Evolutionary conservation across 441 rosid species (phyloP).

Genomic region (Erodium texanum): DNA sequence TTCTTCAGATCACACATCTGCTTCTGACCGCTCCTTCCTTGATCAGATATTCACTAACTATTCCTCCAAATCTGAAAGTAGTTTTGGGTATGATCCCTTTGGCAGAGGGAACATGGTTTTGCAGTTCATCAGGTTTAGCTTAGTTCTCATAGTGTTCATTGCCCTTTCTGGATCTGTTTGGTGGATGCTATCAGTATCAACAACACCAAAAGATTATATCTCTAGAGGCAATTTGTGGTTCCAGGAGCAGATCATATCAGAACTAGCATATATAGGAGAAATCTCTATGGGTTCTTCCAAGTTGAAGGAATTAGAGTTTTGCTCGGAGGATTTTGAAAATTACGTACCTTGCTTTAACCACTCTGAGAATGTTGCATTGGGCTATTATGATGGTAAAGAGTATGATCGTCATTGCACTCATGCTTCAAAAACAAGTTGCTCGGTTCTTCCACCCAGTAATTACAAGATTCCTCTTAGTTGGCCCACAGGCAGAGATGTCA

Average conservation of each 20-base stretch:
- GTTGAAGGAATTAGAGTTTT: slow-evolving; percentile 70
- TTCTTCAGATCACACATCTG: slow-evolving; percentile 2
- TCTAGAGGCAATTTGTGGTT: slow-evolving; percentile 65
- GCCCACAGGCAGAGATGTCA: slow-evolving; percentile 95
- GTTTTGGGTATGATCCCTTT: slow-evolving; percentile 50
- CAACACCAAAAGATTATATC: slow-evolving; percentile 63
- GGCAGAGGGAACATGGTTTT: slow-evolving; percentile 46
- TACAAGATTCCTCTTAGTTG: slow-evolving; percentile 91
- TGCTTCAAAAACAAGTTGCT: slow-evolving; percentile 48
- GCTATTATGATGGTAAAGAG: slow-evolving; percentile 42
- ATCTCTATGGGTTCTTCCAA: slow-evolving; percentile 66
- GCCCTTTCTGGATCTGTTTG: slow-evolving; percentile 83
- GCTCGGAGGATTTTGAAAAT: slow-evolving; percentile 58
- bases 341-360: slow-evolving; percentile 77
- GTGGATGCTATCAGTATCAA: slow-evolving; percentile 82
- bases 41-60: slow-evolving; percentile 23
- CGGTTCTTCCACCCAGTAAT: slow-evolving; percentile 60
- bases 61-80: slow-evolving; percentile 61
- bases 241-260: slow-evolving; percentile 82
- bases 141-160: slow-evolving; percentile 51
- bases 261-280: slow-evolving; percentile 85
- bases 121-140: slow-evolving; percentile 59
- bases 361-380: slow-evolving; percentile 53
- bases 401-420: slow-evolving; percentile 59
- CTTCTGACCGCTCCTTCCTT: neutral